Conservation (phyloP, 148 eudicot species). For the Polygonum aviculare region DNA sequence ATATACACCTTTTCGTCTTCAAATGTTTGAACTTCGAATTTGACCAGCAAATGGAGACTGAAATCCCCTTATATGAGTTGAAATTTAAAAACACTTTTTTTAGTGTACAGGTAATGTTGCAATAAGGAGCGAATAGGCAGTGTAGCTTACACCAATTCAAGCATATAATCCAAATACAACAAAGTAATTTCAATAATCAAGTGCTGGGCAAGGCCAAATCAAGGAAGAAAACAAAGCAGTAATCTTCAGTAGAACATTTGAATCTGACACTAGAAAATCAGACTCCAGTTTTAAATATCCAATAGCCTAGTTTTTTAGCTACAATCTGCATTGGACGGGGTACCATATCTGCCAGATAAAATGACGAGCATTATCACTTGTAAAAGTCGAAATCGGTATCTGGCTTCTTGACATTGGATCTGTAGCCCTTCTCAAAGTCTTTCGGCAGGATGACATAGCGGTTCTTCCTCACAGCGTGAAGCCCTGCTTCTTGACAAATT, state of each 20-base stretch:
- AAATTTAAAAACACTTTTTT: background rate
- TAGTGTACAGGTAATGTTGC: background rate
- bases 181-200: background rate
- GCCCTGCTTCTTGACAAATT: conserved; percentile 13
- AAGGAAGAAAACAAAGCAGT: background rate
- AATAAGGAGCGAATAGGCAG: background rate
- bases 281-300: background rate
- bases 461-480: conserved; percentile 16
- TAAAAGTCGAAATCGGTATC: conserved; percentile 90
- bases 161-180: background rate
- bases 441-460: conserved; percentile 84
- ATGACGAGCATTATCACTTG: conserved; percentile 33
- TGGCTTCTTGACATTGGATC: conserved; percentile 87
- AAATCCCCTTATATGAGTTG: background rate
- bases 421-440: conserved; percentile 86
- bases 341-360: background rate
- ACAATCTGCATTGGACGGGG: background rate
- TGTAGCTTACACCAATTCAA: background rate
- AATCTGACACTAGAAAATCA: background rate
- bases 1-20: background rate
- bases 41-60: background rate
- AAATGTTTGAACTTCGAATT: background rate
- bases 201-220: background rate
- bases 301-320: background rate
- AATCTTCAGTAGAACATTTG: background rate